Evolutionary conservation across 805 yeast species (phyloP).

Genomic region (Kuraishia ogatae): DNA sequence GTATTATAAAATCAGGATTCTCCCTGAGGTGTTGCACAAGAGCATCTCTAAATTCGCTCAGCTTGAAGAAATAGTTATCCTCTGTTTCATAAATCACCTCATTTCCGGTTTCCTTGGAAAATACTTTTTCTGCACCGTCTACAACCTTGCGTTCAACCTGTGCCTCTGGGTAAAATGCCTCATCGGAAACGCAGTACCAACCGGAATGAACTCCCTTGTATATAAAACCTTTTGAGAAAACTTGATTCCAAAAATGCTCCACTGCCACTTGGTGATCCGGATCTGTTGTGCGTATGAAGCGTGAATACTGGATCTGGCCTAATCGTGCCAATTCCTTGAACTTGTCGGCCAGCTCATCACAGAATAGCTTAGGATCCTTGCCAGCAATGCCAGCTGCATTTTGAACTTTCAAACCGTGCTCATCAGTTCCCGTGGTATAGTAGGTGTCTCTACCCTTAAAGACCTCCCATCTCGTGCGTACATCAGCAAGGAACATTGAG

Average conservation of each 20-base stretch:
- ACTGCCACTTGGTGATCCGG: constrained; percentile 65
- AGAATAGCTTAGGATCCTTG: constrained; percentile 55
- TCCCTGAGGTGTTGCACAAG: constrained; percentile 40
- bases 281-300: constrained; percentile 91
- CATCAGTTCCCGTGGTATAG: constrained; percentile 92
- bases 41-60: constrained; percentile 48
- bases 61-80: constrained; percentile 76
- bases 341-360: constrained; percentile 56
- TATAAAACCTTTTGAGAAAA: constrained; percentile 54
- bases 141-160: constrained; percentile 45
- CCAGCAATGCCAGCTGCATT: constrained; percentile 47
- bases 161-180: constrained; percentile 81
- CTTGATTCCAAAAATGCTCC: constrained; percentile 55
- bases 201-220: constrained; percentile 83
- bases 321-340: constrained; percentile 57
- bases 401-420: constrained; percentile 91
- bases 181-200: constrained; percentile 94
- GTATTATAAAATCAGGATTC: constrained; percentile 58
- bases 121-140: constrained; percentile 22
- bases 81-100: constrained; percentile 73
- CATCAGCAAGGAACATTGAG: constrained; percentile 79
- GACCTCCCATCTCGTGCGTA: constrained; percentile 62
- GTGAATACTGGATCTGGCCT: constrained; percentile 50
- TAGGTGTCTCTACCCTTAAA: constrained; percentile 33
- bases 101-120: constrained; percentile 62